A percentile compares a stretch with the other conserved stretches of the same genome.
phyloP scores from a whole-genome alignment of 139 green algal species.

The Astrephomene gubernaculifera region DNA sequence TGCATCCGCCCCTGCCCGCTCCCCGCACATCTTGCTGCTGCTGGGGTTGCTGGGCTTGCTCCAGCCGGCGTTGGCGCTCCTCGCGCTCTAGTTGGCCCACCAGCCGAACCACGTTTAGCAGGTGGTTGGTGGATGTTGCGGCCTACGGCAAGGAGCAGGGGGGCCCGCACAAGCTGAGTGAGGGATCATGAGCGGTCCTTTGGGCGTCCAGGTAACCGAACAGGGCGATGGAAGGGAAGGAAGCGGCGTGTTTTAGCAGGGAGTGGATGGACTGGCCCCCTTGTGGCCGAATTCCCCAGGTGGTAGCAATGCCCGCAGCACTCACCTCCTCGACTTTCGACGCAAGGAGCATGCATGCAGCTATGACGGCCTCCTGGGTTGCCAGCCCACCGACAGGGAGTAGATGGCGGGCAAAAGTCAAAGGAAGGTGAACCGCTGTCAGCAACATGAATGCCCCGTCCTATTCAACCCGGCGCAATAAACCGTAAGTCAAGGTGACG shows the following conservation, averaged over 20 bases:
- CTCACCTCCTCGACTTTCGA: constrained; percentile 50
- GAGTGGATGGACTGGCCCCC: background rate
- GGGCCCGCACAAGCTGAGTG: background rate
- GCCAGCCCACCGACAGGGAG: too few relatives aligned
- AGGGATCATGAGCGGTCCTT: background rate
- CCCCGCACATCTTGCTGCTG: background rate
- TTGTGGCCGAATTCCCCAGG: background rate
- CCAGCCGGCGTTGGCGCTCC: background rate
- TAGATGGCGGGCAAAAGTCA: too few relatives aligned
- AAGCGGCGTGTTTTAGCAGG: too few relatives aligned
- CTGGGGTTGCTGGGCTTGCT: background rate
- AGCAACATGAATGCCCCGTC: too few relatives aligned
- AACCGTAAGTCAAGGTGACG: too few relatives aligned
- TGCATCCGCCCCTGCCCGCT: background rate
- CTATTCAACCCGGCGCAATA: too few relatives aligned
- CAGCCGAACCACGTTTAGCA: constrained; percentile 37
- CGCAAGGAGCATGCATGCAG: constrained; percentile 40
- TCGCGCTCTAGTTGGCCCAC: background rate
- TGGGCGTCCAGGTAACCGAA: background rate
- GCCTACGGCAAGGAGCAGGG: constrained; percentile 14
- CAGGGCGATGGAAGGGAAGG: background rate
- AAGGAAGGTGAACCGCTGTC: too few relatives aligned
- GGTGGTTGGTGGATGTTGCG: constrained; percentile 37
- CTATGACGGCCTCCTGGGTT: constrained; percentile 7
- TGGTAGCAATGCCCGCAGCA: background rate